A percentile compares a stretch with the other conserved stretches of the same genome.
Evolutionary conservation across 805 yeast species (phyloP).

Genomic region (Myxozyma nipponensis): DNA sequence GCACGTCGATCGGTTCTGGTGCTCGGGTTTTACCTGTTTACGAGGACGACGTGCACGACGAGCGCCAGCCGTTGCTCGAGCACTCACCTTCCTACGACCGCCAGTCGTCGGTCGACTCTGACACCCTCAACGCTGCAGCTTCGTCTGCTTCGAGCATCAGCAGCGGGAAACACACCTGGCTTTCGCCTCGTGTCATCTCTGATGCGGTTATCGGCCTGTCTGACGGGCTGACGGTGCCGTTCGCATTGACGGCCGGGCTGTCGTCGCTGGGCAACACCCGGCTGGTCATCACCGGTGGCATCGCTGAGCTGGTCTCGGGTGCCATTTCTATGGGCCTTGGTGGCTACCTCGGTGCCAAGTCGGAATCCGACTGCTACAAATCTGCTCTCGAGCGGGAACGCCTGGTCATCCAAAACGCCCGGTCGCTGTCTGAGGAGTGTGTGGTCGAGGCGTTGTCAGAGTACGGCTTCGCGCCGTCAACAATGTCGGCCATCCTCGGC

Average conservation of each 20-base stretch:
- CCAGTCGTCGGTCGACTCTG: conserved; percentile 7
- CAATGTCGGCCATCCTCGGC: conserved; percentile 65
- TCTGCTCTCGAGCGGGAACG: conserved; percentile 29
- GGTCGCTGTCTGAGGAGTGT: conserved; percentile 59
- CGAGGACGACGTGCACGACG: conserved; percentile 9
- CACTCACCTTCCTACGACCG: conserved; percentile 3
- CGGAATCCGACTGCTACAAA: conserved; percentile 49
- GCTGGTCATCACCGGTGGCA: conserved; percentile 94
- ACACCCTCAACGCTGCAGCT: conserved; percentile 3
- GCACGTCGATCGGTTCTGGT: not conserved
- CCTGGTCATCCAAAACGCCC: conserved; percentile 41
- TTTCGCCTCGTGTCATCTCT: conserved; percentile 79
- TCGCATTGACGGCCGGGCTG: conserved; percentile 94
- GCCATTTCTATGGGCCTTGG: conserved; percentile 98
- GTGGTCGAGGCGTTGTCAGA: conserved; percentile 77
- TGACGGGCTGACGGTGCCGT: conserved; percentile 97
- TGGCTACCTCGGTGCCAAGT: conserved; percentile 90
- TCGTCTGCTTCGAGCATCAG: conserved; percentile 1
- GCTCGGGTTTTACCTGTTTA: conserved; percentile 1
- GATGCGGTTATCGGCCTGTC: conserved; percentile 90
- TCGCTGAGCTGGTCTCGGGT: conserved; percentile 95
- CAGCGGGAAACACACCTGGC: conserved; percentile 12
- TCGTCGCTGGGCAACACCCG: conserved; percentile 85
- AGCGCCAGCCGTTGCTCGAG: conserved; percentile 16
- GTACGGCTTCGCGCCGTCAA: conserved; percentile 62